Evolutionary conservation across 2,329 filamentous ascomycete genomes (phyloP), one percentile per base, ranked within the genome.

Genomic region (Talaromyces rugulosus): DNA sequence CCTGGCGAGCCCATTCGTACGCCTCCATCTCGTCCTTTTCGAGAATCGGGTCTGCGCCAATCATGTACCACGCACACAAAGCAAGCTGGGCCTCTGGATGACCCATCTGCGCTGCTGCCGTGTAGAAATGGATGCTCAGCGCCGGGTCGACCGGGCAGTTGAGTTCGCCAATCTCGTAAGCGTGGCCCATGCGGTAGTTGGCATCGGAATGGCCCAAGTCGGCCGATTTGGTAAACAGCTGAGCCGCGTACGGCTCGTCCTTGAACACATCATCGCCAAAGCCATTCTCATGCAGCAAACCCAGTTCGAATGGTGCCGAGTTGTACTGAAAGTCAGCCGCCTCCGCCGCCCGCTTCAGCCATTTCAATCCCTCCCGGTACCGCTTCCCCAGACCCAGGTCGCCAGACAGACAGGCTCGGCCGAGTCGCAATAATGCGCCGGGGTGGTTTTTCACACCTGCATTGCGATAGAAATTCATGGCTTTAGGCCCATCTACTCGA

Each of bases 11-110:
- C 95, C 95, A 99, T 74, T 96, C 93, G 71, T 96, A 98, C 9
- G 95, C 95, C 76, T 99, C 95, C 68, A 89, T 89, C 75, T 98
- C 94, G 70, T 99, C 94, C 77, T 95, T 96, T 64, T 96, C 93
- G 27, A 99, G 79, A 14, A 98, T 87, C 0, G 93, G 92, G 67
- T 93, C 90, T 1, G 95, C 95, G 11, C 95, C 95, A 47, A 98
- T 90, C 83, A 98, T 90, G 75, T 98, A 99, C 95, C 95, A 99
- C 11, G 95, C 95, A 77, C 95, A 99, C 8, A 99, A 82, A 4
- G 94, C 94, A 93, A 99, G 96, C 92, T 98, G 98, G 55, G 92
- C 94, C 55, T 87, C 85, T 0, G 92, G 83, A 71, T 97, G 90
- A 1, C 91, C 92, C 53, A 85, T 83, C 71, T 96, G 90, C 2